Evolutionary conservation across 2,329 filamentous ascomycete genomes (phyloP), one percentile per base, ranked within the genome.

Genomic region (Paraphaeosphaeria sporulosa): DNA sequence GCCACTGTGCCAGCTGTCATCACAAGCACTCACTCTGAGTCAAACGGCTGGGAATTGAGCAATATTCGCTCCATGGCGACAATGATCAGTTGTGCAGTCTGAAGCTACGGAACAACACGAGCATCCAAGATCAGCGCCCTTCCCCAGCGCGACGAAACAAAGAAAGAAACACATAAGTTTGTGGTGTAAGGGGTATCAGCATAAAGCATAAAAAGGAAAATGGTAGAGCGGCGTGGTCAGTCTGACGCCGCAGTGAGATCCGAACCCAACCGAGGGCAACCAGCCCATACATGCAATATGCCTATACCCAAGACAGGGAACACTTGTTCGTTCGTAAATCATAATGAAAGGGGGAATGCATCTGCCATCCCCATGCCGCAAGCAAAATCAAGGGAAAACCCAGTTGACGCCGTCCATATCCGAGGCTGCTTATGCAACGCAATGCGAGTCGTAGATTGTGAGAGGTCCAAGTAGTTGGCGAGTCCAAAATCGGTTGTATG

Each of bases 311-410:
- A 62, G 57, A 38, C 57, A 61, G 46, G 58, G 60, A 72, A 73
- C 71, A 65, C 73, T 72, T 25, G n/a, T 17, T 40, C 34, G 21
- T 62, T 73, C 73, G 58, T 76, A 62, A 74, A 62, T 66, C 69
- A 58, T 74, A 43, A 58, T 54, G 60, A 63, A 47, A 60, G 61
- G 58, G 55, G 59, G 54, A n/a, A 49, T 62, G 60, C 60, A 36
- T 43, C 57, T 42, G 55, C 58, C 47, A 40, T 55, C 62, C 64
- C 62, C 61, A 63, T 63, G 64, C 64, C 46, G 63, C 64, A 54
- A 60, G 64, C 64, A 66, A 66, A 40, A 62, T 60, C 57, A 61
- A 58, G 42, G 36, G 64, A 6, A 58, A 59, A 21, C 64, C n/a
- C 59, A 53, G 19, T 48, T 47, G 64, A 69, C 64, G 63, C 68